Evolutionary conservation across 345 rosid species (phyloP).

Genomic region (Ricinus communis): DNA sequence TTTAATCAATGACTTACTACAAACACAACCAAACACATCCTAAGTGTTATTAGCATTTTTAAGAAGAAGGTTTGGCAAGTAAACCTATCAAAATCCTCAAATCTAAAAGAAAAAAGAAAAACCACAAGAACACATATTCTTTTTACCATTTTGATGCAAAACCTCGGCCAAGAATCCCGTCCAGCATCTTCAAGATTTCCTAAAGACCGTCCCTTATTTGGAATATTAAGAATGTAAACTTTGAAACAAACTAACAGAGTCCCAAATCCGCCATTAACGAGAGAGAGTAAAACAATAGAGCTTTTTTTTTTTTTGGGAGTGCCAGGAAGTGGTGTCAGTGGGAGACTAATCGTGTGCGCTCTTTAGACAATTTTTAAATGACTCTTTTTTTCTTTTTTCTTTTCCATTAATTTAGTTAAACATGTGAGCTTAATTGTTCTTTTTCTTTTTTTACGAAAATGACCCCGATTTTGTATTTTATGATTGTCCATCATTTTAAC

Average conservation of each 20-base stretch:
- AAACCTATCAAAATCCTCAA: neutral
- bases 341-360: neutral
- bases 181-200: conserved; percentile 66
- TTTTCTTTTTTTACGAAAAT: conserved; percentile 20
- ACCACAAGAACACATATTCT: neutral
- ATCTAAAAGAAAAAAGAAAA: neutral
- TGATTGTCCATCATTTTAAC: neutral
- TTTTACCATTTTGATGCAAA: conserved; percentile 68
- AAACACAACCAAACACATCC: conserved; percentile 8
- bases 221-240: neutral
- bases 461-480: neutral
- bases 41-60: too few relatives aligned
- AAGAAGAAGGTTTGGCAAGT: too few relatives aligned
- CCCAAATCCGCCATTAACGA: conserved; percentile 11
- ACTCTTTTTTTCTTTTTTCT: neutral
- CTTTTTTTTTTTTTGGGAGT: too few relatives aligned
- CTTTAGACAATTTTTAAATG: conserved; percentile 11
- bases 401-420: neutral
- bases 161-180: conserved; percentile 83
- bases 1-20: conserved; percentile 83
- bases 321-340: too few relatives aligned
- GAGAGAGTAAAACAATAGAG: too few relatives aligned
- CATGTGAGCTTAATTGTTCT: neutral
- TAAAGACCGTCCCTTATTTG: too few relatives aligned
- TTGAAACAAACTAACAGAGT: neutral